Evolutionary conservation across 2,329 filamentous ascomycete genomes (phyloP).

Genomic region (Penicillium corylophilum): DNA sequence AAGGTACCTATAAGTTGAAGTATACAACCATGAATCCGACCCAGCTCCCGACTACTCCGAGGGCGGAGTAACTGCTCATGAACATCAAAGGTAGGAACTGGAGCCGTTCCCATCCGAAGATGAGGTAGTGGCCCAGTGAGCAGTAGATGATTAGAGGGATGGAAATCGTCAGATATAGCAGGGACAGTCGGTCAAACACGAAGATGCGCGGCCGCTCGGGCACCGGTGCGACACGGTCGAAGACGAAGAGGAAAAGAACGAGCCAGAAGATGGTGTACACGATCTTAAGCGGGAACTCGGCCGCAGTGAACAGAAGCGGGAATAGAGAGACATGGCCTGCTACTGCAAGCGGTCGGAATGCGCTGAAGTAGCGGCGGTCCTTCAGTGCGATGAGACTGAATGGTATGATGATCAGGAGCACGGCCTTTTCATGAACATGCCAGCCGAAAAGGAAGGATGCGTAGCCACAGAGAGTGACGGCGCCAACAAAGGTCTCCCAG

Average conservation of each 20-base stretch:
- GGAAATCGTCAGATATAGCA: conserved; percentile 83
- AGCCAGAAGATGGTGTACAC: conserved; percentile 93
- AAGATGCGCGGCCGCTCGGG: conserved; percentile 79
- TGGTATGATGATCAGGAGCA: conserved; percentile 89
- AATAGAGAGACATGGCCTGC: conserved; percentile 95
- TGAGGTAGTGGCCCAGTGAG: conserved; percentile 75
- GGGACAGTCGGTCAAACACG: conserved; percentile 83
- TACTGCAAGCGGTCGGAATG: conserved; percentile 87
- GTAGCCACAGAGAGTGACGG: conserved; percentile 89
- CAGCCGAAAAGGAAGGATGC: conserved; percentile 96
- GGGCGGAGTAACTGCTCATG: conserved; percentile 87
- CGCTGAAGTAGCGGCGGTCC: conserved; percentile 84
- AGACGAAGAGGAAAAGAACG: conserved; percentile 77
- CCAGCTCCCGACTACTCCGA: conserved; percentile 97
- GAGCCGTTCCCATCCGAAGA: conserved; percentile 71
- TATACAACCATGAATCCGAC: conserved; percentile 91
- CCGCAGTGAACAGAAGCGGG: conserved; percentile 84
- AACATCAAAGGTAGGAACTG: conserved; percentile 97
- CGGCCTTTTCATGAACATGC: conserved; percentile 98
- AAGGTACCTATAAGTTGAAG: conserved; percentile 54
- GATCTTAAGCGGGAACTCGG: conserved; percentile 92
- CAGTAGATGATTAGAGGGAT: conserved; percentile 89
- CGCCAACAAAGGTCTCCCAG: conserved; percentile 87
- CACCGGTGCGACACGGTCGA: conserved; percentile 84
- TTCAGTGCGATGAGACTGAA: conserved; percentile 90